phyloP scores from a whole-genome alignment of 2,329 filamentous ascomycete species.

The Sporothrix brunneoviolacea region DNA sequence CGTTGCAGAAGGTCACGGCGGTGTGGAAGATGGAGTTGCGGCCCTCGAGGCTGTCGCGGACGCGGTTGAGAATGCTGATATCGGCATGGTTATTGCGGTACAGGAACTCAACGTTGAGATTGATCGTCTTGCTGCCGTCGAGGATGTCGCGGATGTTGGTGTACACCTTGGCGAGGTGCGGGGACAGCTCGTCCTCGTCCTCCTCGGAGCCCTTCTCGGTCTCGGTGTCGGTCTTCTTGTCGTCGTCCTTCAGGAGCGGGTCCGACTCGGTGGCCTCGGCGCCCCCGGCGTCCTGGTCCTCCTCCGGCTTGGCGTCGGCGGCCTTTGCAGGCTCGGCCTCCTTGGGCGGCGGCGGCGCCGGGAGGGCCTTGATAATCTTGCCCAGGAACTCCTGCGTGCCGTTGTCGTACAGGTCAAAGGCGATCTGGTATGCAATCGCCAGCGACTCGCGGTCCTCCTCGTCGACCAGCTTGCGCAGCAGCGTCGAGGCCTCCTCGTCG shows the following conservation, averaged over 20 bases:
- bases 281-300: slow-evolving; percentile 33
- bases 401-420: slow-evolving; percentile 97
- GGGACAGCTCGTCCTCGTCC: slow-evolving; percentile 39
- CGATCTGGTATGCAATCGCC: slow-evolving; percentile 91
- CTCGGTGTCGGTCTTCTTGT: slow-evolving; percentile 42
- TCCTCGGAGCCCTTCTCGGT: slow-evolving; percentile 32
- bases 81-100: slow-evolving; percentile 86
- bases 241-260: slow-evolving; percentile 39
- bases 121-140: slow-evolving; percentile 86
- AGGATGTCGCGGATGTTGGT: slow-evolving; percentile 62
- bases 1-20: slow-evolving; percentile 93
- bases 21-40: slow-evolving; percentile 98
- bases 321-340: slow-evolving; percentile 20
- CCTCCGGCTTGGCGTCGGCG: slow-evolving; percentile 26
- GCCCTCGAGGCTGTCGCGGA: slow-evolving; percentile 90
- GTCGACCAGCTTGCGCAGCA: slow-evolving; percentile 74
- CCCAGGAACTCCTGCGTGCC: slow-evolving; percentile 94
- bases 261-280: slow-evolving; percentile 39
- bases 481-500: slow-evolving; percentile 79
- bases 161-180: slow-evolving; percentile 51
- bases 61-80: slow-evolving; percentile 86
- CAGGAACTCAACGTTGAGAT: slow-evolving; percentile 91
- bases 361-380: slow-evolving; percentile 78
- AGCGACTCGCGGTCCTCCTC: slow-evolving; percentile 72
- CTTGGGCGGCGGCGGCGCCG: slow-evolving; percentile 41